Evolutionary conservation across 352 stramenopile genomes (phyloP).

Genomic region (Globisporangium cystogenes): DNA sequence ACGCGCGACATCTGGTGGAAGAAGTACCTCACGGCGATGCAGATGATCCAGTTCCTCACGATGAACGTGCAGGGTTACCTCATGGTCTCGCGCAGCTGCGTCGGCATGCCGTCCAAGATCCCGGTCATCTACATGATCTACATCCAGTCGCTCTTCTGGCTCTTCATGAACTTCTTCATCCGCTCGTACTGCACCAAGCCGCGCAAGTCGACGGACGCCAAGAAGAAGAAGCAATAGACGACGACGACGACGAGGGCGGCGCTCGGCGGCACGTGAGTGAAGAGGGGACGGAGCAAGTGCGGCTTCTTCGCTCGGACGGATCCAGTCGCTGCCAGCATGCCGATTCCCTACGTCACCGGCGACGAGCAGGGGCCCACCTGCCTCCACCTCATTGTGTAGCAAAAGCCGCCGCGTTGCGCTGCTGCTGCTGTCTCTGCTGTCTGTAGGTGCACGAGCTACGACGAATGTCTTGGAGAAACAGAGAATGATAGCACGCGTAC

Average conservation of each 20-base stretch:
- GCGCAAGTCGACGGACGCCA: constrained; percentile 31
- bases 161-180: constrained; percentile 98
- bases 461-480: too few relatives aligned
- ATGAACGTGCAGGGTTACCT: constrained; percentile 80
- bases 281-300: too few relatives aligned
- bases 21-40: constrained; percentile 93
- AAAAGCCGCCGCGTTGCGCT: too few relatives aligned
- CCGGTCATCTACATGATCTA: constrained; percentile 92
- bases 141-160: constrained; percentile 92
- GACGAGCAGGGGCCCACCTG: too few relatives aligned
- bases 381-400: too few relatives aligned
- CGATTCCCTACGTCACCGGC: too few relatives aligned
- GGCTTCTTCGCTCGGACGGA: too few relatives aligned
- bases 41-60: constrained; percentile 93
- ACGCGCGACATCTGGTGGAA: constrained; percentile 98
- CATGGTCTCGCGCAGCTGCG: constrained; percentile 83
- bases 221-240: constrained; percentile 50
- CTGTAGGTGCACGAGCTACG: too few relatives aligned
- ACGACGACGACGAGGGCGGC: not conserved
- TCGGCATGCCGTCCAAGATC: constrained; percentile 76
- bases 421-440: too few relatives aligned
- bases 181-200: constrained; percentile 86
- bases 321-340: too few relatives aligned
- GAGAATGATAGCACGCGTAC: too few relatives aligned
- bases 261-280: too few relatives aligned